Base-by-base conservation (phyloP, 179 eudicot genomes). In the Silene coronaria region DNA sequence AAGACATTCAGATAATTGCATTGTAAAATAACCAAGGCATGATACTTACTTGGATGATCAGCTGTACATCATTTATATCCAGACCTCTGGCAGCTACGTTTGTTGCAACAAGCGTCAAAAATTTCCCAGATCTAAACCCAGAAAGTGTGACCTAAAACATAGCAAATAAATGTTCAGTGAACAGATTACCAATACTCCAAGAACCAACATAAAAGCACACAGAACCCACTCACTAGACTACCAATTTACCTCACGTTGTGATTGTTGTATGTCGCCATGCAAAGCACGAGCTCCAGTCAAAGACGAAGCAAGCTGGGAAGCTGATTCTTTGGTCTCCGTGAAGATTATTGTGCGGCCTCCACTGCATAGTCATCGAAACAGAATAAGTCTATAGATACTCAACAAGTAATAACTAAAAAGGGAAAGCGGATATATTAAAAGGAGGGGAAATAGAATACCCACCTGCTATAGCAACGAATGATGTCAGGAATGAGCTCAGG, bases 41-140 rank as follows among this genome's bases (percentile, higher is more conserved):
- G 26, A 59, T 70, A 65, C 77, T 21, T 6, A 92, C 98, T 90
- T 94, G 98, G 73, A 94, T 92, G 73, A 94, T 90, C 69, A 94
- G 77, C 80, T 92, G 96, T 32, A 95, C 99, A 66, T 95, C 97
- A 72, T 95, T 88, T 65, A 95, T 95, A 77, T 95, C 99, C 75
- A 95, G 77, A 66, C 99, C 99, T 63, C 99, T 86, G 26, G 99
- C 99, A 32, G 97, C 99, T 75, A 95, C 99, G 73, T 92, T 92
- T 59, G 99, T 95, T 23, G 99, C 99, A 59, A 95, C 97, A 55
- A 95, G 76, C 14, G 91, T 89, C 84, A 82, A 16, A 82, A 95
- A 95, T 79, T 88, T 90, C 27, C 99, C 99, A 48, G 95, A 92
- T 83, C 97, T 86, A 76, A 92, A 95, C 76, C 93, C 95, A 67